These are phyloP conservation scores for Plasmodium gaboni DNA, from an alignment of 169 alveolate genomes.

Conservation along the genomic window DNA sequence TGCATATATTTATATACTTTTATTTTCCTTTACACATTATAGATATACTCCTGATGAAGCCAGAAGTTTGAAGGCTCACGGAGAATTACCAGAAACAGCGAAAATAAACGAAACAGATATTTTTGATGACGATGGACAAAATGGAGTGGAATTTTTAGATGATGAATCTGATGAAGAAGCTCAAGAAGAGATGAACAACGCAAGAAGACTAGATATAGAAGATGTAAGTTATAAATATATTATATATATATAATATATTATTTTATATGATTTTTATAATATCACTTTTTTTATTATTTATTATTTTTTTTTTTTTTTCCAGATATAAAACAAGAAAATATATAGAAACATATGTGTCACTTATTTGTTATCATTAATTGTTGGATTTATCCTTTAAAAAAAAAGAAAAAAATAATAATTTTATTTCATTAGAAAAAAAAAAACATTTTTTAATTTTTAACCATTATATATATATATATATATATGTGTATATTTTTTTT, in stretches of 20 bases:
- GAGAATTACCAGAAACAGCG: conserved; percentile 98
- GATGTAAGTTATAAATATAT: conserved; percentile 32
- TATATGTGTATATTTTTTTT: too few relatives aligned
- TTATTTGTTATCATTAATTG: too few relatives aligned
- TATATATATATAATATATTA: conserved; percentile 1
- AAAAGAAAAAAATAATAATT: too few relatives aligned
- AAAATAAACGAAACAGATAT: conserved; percentile 94
- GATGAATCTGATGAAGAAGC: conserved; percentile 84
- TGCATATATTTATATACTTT: background rate
- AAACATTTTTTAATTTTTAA: too few relatives aligned
- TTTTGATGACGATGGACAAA: conserved; percentile 93
- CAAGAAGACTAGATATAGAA: conserved; percentile 44
- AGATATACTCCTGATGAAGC: conserved; percentile 97
- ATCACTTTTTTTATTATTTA: background rate
- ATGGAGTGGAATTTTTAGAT: conserved; percentile 91
- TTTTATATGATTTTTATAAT: background rate
- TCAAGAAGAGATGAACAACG: conserved; percentile 60
- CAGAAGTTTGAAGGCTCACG: conserved; percentile 94
- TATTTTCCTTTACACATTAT: background rate
- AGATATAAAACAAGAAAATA: conserved; percentile 7
- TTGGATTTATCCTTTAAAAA: too few relatives aligned
- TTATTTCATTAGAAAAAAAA: too few relatives aligned
- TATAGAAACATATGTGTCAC: too few relatives aligned
- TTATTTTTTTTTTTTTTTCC: conserved; percentile 9
- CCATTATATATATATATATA: too few relatives aligned